These are phyloP conservation scores for Colletotrichum liriopes DNA, from an alignment of 2,329 filamentous ascomycete genomes.

Conservation along the genomic window DNA sequence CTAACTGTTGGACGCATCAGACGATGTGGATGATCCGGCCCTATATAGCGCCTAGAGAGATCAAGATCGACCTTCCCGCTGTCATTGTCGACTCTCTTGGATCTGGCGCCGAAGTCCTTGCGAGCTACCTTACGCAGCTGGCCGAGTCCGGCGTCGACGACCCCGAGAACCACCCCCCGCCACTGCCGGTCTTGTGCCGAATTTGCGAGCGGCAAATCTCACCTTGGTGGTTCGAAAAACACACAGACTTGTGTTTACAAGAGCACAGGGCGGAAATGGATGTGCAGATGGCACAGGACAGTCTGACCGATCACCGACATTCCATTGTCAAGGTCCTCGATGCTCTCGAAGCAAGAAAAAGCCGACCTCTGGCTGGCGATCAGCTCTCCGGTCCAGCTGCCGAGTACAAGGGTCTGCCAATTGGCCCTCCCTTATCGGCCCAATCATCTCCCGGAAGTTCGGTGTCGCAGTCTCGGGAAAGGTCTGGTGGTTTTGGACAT, in stretches of 20 bases:
- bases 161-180: conserved; percentile 82
- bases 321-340: conserved; percentile 96
- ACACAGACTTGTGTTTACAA: conserved; percentile 95
- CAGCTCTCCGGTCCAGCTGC: conserved; percentile 69
- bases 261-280: conserved; percentile 98
- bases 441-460: conserved; percentile 82
- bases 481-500: conserved; percentile 84
- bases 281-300: conserved; percentile 95
- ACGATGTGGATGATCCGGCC: conserved; percentile 99
- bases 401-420: conserved; percentile 90
- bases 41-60: conserved; percentile 88
- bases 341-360: conserved; percentile 85
- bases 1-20: conserved; percentile 60
- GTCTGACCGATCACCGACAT: conserved; percentile 91
- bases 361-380: conserved; percentile 73
- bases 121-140: conserved; percentile 91
- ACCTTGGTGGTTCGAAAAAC: conserved; percentile 99
- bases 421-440: conserved; percentile 81
- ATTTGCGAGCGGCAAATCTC: conserved; percentile 98
- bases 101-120: conserved; percentile 93
- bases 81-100: conserved; percentile 94
- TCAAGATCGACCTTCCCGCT: conserved; percentile 93
- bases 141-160: conserved; percentile 87
- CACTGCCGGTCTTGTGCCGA: conserved; percentile 89
- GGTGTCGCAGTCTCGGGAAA: conserved; percentile 79